phyloP scores from a whole-genome alignment of 257 asterid species.

The Solanum sejunctum region DNA sequence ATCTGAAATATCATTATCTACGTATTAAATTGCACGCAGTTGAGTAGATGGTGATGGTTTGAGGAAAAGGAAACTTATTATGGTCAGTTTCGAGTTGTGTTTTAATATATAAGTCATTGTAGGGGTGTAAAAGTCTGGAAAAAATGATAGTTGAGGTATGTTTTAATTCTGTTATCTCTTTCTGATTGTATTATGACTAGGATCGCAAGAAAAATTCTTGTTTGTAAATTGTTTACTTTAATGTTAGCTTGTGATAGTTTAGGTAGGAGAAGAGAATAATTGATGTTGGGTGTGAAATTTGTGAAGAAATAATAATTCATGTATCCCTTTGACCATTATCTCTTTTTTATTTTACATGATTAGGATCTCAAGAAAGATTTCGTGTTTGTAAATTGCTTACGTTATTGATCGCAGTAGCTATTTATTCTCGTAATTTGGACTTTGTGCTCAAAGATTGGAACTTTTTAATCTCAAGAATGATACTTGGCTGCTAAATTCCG shows the following conservation, averaged over 20 bases:
- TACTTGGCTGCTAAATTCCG: not conserved
- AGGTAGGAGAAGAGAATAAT: not conserved
- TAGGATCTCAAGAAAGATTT: not conserved
- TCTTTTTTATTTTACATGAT: not conserved
- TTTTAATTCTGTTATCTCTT: too few relatives aligned
- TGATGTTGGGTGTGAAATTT: not conserved
- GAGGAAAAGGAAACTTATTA: not conserved
- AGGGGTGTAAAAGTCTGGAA: too few relatives aligned
- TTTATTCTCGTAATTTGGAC: not conserved
- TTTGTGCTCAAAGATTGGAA: not conserved
- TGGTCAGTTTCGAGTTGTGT: not conserved
- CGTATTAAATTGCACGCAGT: not conserved
- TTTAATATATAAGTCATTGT: not conserved
- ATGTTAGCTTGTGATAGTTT: not conserved
- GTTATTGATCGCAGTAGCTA: not conserved
- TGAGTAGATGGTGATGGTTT: not conserved
- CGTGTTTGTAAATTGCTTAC: not conserved
- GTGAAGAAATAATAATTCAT: too few relatives aligned
- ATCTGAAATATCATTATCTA: not conserved
- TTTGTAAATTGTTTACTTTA: too few relatives aligned
- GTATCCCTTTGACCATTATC: not conserved
- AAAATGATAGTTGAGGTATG: too few relatives aligned
- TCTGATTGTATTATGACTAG: too few relatives aligned
- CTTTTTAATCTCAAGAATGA: not conserved
- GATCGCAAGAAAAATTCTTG: too few relatives aligned